A percentile compares a stretch with the other conserved stretches of the same genome.
These are phyloP conservation scores for Sphaerobolus stellatus DNA, from an alignment of 1,284 basidiomycete species.

Conservation along the genomic window DNA sequence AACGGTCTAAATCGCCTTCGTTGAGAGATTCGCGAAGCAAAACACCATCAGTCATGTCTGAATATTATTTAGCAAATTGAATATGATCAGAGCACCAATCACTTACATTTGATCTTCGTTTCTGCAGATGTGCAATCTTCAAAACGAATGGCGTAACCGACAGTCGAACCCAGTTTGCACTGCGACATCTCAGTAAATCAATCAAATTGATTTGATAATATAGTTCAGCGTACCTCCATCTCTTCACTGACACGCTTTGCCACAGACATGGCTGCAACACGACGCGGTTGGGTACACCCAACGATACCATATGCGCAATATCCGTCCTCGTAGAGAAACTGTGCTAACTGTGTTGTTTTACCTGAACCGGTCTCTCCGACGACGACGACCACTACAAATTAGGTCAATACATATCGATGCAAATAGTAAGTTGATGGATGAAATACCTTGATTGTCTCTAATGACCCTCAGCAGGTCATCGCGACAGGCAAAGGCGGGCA, in stretches of 20 bases:
- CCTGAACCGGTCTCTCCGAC: conserved; percentile 96
- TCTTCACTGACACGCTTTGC: conserved; percentile 99
- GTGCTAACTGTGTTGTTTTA: conserved; percentile 91
- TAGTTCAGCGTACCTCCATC: conserved; percentile 59
- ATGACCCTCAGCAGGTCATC: conserved; percentile 90
- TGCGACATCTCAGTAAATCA: conserved; percentile 26
- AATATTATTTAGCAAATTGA: conserved; percentile 12
- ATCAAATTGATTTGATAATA: background rate
- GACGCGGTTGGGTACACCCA: conserved; percentile 94
- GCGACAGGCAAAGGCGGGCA: conserved; percentile 96
- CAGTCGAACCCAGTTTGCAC: conserved; percentile 84
- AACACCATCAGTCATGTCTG: conserved; percentile 98
- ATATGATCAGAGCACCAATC: background rate
- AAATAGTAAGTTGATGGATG: background rate
- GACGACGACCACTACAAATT: conserved; percentile 75
- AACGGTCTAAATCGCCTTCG: conserved; percentile 92
- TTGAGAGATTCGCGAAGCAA: conserved; percentile 93
- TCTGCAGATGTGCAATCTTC: conserved; percentile 93
- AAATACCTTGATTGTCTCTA: conserved; percentile 90
- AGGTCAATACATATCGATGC: background rate
- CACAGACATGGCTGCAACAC: conserved; percentile 98
- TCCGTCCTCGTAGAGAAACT: conserved; percentile 95
- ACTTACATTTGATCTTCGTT: conserved; percentile 92
- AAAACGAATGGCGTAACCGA: conserved; percentile 97
- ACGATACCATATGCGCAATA: conserved; percentile 87